These are phyloP conservation scores for Meyerozyma athensensis DNA, from an alignment of 1,139 yeast genomes.

Conservation along the genomic window DNA sequence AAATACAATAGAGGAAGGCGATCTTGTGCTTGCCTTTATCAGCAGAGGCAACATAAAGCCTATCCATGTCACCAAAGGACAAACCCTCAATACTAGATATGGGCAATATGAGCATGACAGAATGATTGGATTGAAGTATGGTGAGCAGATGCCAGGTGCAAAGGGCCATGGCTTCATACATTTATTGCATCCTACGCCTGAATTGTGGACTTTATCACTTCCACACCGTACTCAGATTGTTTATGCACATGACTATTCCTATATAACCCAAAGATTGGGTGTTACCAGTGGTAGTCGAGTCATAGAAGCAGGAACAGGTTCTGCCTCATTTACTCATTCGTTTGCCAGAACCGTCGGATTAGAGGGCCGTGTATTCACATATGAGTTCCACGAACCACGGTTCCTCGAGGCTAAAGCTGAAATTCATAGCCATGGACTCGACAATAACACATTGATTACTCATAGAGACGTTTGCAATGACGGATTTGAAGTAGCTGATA, in stretches of 20 bases:
- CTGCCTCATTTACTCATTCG: constrained; percentile 93
- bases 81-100: constrained; percentile 71
- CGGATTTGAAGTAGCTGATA: constrained; percentile 59
- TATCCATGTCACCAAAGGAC: constrained; percentile 54
- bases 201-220: constrained; percentile 87
- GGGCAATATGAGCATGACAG: constrained; percentile 80
- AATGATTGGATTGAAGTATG: constrained; percentile 80
- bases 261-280: constrained; percentile 75
- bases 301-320: constrained; percentile 97
- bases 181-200: constrained; percentile 87
- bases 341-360: constrained; percentile 72
- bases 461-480: constrained; percentile 90
- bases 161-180: constrained; percentile 86
- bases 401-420: constrained; percentile 75
- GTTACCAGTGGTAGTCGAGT: constrained; percentile 73
- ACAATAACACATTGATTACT: constrained; percentile 51
- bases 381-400: constrained; percentile 87
- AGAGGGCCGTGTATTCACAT: constrained; percentile 69
- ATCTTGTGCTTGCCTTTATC: constrained; percentile 79
- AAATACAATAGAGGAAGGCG: constrained; percentile 70
- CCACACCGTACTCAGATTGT: constrained; percentile 98
- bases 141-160: constrained; percentile 79
- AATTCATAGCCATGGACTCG: constrained; percentile 66
- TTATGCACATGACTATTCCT: constrained; percentile 91
- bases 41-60: constrained; percentile 80